These are phyloP conservation scores for Paramarasmius palmivorus DNA, from an alignment of 1,284 basidiomycete genomes.

Conservation along the genomic window DNA sequence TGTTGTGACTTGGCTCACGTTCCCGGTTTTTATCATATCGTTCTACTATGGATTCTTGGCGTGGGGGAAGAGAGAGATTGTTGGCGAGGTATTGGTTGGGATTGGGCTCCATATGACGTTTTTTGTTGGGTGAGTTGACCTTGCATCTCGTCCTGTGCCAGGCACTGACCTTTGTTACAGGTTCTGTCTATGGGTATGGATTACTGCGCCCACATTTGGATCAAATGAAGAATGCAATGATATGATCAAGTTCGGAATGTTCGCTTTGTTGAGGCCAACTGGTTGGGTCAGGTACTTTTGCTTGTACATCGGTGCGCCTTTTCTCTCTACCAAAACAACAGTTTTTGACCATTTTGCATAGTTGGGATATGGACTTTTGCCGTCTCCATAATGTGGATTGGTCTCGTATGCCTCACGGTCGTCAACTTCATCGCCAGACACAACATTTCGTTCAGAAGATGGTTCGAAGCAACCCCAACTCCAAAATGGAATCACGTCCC, in stretches of 20 bases:
- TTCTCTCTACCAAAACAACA: neutral
- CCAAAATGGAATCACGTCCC: slow-evolving; percentile 1
- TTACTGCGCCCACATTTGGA: neutral
- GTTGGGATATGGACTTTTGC: slow-evolving; percentile 5
- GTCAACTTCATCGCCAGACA: neutral
- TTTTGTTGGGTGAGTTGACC: neutral
- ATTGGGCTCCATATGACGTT: neutral
- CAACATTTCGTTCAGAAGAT: neutral
- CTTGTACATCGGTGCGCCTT: slow-evolving; percentile 1
- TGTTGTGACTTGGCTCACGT: slow-evolving; percentile 8
- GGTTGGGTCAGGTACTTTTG: neutral
- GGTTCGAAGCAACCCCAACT: neutral
- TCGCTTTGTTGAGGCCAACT: neutral
- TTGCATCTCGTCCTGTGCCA: neutral
- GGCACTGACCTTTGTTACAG: neutral
- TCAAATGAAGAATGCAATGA: neutral
- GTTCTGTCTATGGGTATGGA: slow-evolving; percentile 6
- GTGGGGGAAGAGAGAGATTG: slow-evolving; percentile 1
- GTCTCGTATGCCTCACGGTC: neutral
- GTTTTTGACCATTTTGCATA: neutral
- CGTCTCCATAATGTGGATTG: neutral
- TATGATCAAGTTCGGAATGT: neutral
- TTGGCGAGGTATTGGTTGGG: slow-evolving; percentile 1
- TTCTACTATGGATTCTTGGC: slow-evolving; percentile 7
- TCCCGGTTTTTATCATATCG: slow-evolving; percentile 9